Percentiles rank a stretch among this genome's conserved stretches.
Conservation (phyloP, 345 rosid genomes). For the Acer negundo region DNA sequence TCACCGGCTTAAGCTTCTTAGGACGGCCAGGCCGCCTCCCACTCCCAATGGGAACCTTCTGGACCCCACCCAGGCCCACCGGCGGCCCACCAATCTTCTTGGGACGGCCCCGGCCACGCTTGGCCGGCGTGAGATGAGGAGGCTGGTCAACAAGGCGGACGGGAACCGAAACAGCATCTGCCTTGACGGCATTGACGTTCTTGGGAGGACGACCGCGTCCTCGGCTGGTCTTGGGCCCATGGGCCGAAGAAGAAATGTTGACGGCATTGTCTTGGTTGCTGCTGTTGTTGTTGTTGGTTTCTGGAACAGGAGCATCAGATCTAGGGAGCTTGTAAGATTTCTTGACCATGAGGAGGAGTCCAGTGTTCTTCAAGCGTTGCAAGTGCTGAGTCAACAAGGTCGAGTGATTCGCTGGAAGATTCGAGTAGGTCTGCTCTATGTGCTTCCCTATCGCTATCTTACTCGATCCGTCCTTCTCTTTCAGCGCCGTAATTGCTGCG, state of each 20-base stretch:
- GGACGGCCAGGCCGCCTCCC: conserved; percentile 53
- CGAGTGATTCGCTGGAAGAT: conserved; percentile 55
- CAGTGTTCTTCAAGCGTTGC: conserved; percentile 54
- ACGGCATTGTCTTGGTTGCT: neutral
- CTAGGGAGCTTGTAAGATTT: conserved; percentile 60
- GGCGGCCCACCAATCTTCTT: conserved; percentile 29
- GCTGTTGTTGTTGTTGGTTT: neutral
- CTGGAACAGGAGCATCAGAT: conserved; percentile 19
- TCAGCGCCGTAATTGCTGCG: conserved; percentile 67
- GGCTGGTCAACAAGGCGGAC: conserved; percentile 14
- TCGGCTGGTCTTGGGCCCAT: conserved; percentile 56
- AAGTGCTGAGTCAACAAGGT: conserved; percentile 62
- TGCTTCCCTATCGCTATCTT: conserved; percentile 71
- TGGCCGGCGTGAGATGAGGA: neutral
- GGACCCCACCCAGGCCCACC: conserved; percentile 17
- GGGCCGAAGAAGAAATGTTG: conserved; percentile 12
- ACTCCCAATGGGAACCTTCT: conserved; percentile 27
- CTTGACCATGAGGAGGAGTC: conserved; percentile 54
- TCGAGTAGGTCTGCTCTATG: conserved; percentile 46
- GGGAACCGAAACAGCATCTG: conserved; percentile 7
- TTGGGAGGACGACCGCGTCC: conserved; percentile 84
- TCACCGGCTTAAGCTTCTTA: conserved; percentile 35
- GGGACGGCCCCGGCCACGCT: conserved; percentile 50
- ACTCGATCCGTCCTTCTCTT: conserved; percentile 77
- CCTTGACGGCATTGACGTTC: conserved; percentile 29